Evolutionary conservation across 2,329 filamentous ascomycete species (phyloP), one percentile per base, ranked within the genome.

Genomic region (Trichophyton mentagrophytes): DNA sequence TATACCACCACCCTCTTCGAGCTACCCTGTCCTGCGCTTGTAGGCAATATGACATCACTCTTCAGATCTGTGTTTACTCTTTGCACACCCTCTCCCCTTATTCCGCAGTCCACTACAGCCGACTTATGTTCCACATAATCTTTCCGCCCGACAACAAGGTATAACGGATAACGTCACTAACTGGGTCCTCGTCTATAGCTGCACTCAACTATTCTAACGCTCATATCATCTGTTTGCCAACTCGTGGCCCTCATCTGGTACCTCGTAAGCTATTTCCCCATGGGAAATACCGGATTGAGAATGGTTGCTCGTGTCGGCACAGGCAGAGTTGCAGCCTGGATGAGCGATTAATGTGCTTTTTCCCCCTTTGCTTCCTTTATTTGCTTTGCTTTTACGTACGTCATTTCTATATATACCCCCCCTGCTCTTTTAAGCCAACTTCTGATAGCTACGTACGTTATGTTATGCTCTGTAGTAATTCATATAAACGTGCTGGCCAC

Each of bases 191-290:
- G 63, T 60, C 44, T 59, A 61, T 69, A 96, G 90, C 85, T 95
- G 66, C 87, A 87, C 72, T 92, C 82, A 71, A 90, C 88, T 46
- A 76, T 95, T 64, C 83, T 97, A 65, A 97, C 93, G 15, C 79
- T 97, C 60, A 78, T 96, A 65, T 88, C 90, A 22, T 85, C 89
- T 64, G 80, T 96, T 63, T 77, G 91, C 67, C 93, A 99, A 73
- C 80, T 97, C 60, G 85, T 86, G 59, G 88, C 87, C 64, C 79
- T 97, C 65, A 66, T 89, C 55, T 97, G 92, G 92, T 97, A 97
- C 76, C 80, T 96, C 55, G 85, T 97, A 73, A 95, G 89, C 76
- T 99, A 99, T 74, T 97, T 97, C 69, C 93, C 93, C 27, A 96
- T 97, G 91, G 93, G 93, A 46, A 89, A 88, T 61, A 88, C 86